A percentile compares a stretch with the other conserved stretches of the same genome.
Evolutionary conservation across 352 stramenopile species (phyloP).

Genomic region (Albugo candida): DNA sequence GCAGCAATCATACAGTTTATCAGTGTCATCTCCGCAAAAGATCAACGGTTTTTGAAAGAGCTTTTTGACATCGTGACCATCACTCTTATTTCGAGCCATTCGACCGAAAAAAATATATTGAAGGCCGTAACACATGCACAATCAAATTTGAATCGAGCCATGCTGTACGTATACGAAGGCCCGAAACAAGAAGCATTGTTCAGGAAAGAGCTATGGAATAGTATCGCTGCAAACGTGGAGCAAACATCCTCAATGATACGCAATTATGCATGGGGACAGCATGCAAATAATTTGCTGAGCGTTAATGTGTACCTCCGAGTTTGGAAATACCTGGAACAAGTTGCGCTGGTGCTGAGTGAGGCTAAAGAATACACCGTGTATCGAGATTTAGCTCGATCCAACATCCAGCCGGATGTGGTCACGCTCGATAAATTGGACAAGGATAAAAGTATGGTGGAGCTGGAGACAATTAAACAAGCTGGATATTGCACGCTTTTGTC

Average conservation of each 20-base stretch:
- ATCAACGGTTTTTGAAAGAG: slow-evolving; percentile 10
- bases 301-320: slow-evolving; percentile 24
- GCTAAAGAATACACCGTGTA: slow-evolving; percentile 36
- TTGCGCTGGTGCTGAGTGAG: slow-evolving; percentile 29
- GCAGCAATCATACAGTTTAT: slow-evolving; percentile 31
- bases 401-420: slow-evolving; percentile 44
- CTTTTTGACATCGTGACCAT: slow-evolving; percentile 35
- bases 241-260: slow-evolving; percentile 20
- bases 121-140: slow-evolving; percentile 29
- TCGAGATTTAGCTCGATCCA: slow-evolving; percentile 49
- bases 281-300: slow-evolving; percentile 27
- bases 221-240: slow-evolving; percentile 22
- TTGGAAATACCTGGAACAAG: slow-evolving; percentile 39
- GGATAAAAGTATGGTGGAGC: slow-evolving; percentile 7
- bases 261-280: background rate
- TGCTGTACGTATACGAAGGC: slow-evolving; percentile 14
- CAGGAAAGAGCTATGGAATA: slow-evolving; percentile 14
- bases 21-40: slow-evolving; percentile 11
- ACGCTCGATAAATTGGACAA: slow-evolving; percentile 25
- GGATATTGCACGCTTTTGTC: slow-evolving; percentile 15
- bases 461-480: slow-evolving; percentile 17
- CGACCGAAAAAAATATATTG: slow-evolving; percentile 50
- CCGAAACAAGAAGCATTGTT: slow-evolving; percentile 2
- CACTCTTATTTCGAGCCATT: slow-evolving; percentile 45
- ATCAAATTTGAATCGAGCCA: slow-evolving; percentile 16